Evolutionary conservation across 2,329 filamentous ascomycete species (phyloP).

Genomic region (Epichloe coenophiala): DNA sequence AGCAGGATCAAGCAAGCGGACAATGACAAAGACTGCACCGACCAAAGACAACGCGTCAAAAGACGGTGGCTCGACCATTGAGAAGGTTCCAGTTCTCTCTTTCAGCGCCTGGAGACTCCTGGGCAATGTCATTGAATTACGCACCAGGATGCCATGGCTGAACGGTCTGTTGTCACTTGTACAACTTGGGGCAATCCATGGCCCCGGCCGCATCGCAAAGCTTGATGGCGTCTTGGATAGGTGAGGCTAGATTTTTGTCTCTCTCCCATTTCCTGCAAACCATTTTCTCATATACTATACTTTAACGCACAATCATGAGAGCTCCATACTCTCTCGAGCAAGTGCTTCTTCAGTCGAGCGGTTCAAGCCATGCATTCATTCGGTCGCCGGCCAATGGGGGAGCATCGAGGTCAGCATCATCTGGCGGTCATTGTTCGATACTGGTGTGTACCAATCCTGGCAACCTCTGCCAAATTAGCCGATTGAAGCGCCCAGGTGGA

Average conservation of each 20-base stretch:
- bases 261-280: conserved; percentile 6
- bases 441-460: neutral
- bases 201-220: conserved; percentile 62
- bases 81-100: conserved; percentile 52
- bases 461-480: conserved; percentile 29
- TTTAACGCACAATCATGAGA: neutral
- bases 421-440: conserved; percentile 28
- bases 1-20: conserved; percentile 13
- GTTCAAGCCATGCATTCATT: conserved; percentile 1
- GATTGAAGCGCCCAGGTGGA: conserved; percentile 34
- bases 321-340: neutral
- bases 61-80: neutral
- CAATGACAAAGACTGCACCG: neutral
- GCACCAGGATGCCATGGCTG: conserved; percentile 83
- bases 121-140: conserved; percentile 59
- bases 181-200: conserved; percentile 59
- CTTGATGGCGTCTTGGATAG: conserved; percentile 75
- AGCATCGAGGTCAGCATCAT: conserved; percentile 10
- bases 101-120: conserved; percentile 69
- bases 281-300: conserved; percentile 5
- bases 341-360: neutral
- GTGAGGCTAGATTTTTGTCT: conserved; percentile 42
- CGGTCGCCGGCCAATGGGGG: conserved; percentile 24
- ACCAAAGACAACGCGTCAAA: conserved; percentile 4
- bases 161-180: conserved; percentile 59